Conservation (phyloP, 2,329 filamentous ascomycete genomes). For the Aspergillus sp. region DNA sequence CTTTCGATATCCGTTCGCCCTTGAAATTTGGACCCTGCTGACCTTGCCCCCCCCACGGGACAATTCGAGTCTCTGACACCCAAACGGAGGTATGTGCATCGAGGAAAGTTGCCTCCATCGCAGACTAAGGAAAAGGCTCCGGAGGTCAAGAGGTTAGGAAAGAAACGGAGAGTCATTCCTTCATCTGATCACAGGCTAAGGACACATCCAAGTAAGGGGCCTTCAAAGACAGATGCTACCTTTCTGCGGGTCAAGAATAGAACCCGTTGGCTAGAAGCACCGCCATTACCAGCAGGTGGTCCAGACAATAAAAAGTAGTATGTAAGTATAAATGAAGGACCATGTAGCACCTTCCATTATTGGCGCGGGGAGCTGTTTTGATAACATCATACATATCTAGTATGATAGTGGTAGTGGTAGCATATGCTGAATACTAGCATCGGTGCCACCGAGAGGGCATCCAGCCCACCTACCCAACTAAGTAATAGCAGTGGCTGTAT, state of each 20-base stretch:
- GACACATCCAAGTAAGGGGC: not conserved
- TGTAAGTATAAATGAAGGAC: not conserved
- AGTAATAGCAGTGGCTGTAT: not conserved
- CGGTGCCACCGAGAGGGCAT: not conserved
- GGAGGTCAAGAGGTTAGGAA: not conserved
- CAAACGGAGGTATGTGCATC: slow-evolving; percentile 18
- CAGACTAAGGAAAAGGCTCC: not conserved
- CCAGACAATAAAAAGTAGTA: not conserved
- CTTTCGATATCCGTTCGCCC: slow-evolving; percentile 12
- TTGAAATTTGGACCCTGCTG: slow-evolving; percentile 17
- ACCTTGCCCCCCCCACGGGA: slow-evolving; percentile 18
- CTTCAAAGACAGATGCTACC: not conserved
- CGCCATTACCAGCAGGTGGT: not conserved
- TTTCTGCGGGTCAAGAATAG: not conserved
- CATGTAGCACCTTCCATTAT: not conserved
- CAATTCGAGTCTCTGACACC: slow-evolving; percentile 5
- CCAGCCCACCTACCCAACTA: not conserved
- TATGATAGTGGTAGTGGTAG: not conserved
- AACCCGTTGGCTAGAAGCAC: not conserved
- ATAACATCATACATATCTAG: not conserved
- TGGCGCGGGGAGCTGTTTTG: not conserved
- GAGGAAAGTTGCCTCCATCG: slow-evolving; percentile 14
- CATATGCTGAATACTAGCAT: not conserved
- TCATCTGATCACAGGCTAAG: slow-evolving; percentile 21
- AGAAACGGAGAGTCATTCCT: slow-evolving; percentile 7